Evolutionary conservation across 768 basidiomycete species (phyloP).

Genomic region (Termitomyces sp.): DNA sequence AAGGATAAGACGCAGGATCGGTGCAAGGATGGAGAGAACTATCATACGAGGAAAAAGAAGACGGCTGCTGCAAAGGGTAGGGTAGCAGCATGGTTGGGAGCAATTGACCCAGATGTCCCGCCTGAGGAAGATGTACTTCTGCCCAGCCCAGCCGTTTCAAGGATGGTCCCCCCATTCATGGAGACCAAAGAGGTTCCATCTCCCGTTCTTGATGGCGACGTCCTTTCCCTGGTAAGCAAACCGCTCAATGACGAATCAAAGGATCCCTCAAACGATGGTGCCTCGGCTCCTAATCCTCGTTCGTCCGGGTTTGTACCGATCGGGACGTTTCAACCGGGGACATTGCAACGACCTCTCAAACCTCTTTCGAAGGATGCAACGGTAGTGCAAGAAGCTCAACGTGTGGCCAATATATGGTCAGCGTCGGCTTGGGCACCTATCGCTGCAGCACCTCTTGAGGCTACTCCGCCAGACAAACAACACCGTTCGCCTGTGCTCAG

Average conservation of each 20-base stretch:
- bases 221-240: not conserved
- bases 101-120: constrained; percentile 54
- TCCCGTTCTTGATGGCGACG: not conserved
- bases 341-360: constrained; percentile 22
- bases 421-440: constrained; percentile 4
- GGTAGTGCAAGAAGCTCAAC: constrained; percentile 33
- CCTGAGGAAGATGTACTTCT: constrained; percentile 47
- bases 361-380: constrained; percentile 24
- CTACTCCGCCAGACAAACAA: not conserved
- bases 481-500: not conserved
- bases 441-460: not conserved
- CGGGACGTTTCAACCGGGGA: constrained; percentile 45
- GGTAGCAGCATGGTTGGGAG: constrained; percentile 77
- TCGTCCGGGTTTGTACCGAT: constrained; percentile 77
- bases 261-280: constrained; percentile 14
- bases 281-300: constrained; percentile 58
- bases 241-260: not conserved
- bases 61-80: constrained; percentile 55
- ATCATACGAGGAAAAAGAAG: constrained; percentile 19
- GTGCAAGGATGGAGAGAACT: constrained; percentile 20
- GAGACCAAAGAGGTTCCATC: not conserved
- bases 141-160: constrained; percentile 27
- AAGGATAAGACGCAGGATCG: constrained; percentile 20
- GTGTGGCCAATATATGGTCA: constrained; percentile 40
- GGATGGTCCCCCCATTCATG: not conserved